These are phyloP conservation scores for Phytophthora sojae DNA, from an alignment of 352 stramenopile genomes.

Conservation along the genomic window DNA sequence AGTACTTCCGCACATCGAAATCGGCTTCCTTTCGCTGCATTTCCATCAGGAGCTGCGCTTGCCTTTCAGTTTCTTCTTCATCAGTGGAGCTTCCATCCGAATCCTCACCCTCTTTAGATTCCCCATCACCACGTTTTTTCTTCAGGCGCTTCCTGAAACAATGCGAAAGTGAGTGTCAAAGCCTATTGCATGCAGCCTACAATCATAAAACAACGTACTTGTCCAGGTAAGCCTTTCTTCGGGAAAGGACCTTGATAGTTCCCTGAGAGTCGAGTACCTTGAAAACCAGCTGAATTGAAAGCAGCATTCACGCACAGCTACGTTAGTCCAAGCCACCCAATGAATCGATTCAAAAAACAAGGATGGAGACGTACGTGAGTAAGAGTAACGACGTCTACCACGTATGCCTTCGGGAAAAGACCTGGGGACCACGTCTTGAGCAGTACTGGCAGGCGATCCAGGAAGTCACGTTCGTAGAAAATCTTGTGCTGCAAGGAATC, in stretches of 20 bases:
- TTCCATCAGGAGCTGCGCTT: constrained; percentile 75
- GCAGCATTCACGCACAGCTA: background rate
- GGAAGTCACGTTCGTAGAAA: constrained; percentile 89
- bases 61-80: constrained; percentile 78
- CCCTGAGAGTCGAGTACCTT: constrained; percentile 88
- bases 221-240: constrained; percentile 70
- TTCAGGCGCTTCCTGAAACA: constrained; percentile 56
- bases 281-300: constrained; percentile 70
- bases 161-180: constrained; percentile 11
- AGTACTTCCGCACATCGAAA: constrained; percentile 87
- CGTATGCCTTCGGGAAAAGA: constrained; percentile 71
- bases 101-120: constrained; percentile 44
- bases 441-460: constrained; percentile 83
- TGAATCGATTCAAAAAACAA: background rate
- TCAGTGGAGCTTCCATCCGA: constrained; percentile 70
- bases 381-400: constrained; percentile 84
- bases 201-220: constrained; percentile 36
- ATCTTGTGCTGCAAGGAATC: constrained; percentile 91
- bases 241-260: constrained; percentile 85
- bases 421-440: constrained; percentile 82
- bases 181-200: constrained; percentile 1
- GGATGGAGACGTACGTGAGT: constrained; percentile 67
- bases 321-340: constrained; percentile 10
- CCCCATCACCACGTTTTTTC: constrained; percentile 36
- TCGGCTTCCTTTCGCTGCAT: constrained; percentile 90